Evolutionary conservation across 768 basidiomycete genomes (phyloP), one percentile per base, ranked within the genome.

Genomic region (Phallus indusiatus): DNA sequence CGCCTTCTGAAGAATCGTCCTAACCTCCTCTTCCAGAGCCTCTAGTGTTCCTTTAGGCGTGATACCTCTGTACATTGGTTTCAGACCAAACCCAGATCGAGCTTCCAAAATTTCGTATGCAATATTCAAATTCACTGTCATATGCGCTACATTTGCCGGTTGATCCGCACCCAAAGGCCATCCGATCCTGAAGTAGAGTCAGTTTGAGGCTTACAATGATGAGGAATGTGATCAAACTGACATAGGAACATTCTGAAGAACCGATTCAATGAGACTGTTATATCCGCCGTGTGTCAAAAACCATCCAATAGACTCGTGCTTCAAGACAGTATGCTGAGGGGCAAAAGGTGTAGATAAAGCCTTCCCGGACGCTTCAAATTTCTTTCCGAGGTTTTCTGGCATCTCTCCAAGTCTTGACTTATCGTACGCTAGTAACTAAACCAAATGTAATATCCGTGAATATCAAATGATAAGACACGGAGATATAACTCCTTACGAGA

Each of bases 111-210:
- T 37, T 47, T 66, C 65, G 54, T 62, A 65, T 11, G 62, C 66
- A 34, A 62, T 60, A 58, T 22, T 58, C 55, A 16, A 59, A 35
- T 10, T 60, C 22, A 37, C 36, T 21, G 55, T n/a, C n/a, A 67
- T 60, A 49, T 64, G 63, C 4, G 59, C 64, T 22, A 66, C 61
- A 60, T 66, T 67, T 17, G 58, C 22, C 14, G 64, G 61, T 49
- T 69, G 68, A 53, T 69, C 68, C 0, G 60, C 68, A 14, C 36
- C 50, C 60, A 64, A 63, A 4, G 68, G 68, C 68, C 68, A 68
- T 46, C 62, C 64, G 47, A 69, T 69, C 49, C 65, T 66, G 47
- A 6, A 46, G 4, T 20, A 14, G n/a, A n/a, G n/a, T n/a, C n/a
- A 51, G 35, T 24, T 24, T 14, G 18, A 46, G 24, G 17, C 16